Evolutionary conservation across 106 monocot genomes (phyloP).

Genomic region (Ottelia alismoides): DNA sequence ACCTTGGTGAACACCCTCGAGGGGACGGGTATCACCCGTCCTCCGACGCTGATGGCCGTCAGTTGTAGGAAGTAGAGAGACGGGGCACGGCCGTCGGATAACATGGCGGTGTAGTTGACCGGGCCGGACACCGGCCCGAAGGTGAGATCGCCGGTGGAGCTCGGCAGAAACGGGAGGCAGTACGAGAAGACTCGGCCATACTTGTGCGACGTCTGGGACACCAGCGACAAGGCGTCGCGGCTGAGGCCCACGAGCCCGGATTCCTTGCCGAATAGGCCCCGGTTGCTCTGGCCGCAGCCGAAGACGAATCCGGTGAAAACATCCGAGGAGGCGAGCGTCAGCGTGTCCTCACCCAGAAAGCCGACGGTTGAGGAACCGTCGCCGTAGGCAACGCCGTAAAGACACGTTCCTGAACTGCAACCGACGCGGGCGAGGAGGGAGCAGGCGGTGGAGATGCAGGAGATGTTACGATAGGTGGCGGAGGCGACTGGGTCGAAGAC

Average conservation of each 20-base stretch:
- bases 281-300: conserved; percentile 13
- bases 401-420: not conserved
- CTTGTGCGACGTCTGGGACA: not conserved
- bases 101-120: conserved; percentile 11
- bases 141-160: conserved; percentile 9
- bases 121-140: not conserved
- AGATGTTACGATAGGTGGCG: conserved; percentile 4
- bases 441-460: conserved; percentile 2
- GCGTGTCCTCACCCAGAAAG: conserved; percentile 3
- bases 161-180: conserved; percentile 10
- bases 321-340: not conserved
- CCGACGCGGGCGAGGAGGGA: not conserved
- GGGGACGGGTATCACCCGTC: not conserved
- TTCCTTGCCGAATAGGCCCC: conserved; percentile 5
- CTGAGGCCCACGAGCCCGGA: conserved; percentile 12
- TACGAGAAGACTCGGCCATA: conserved; percentile 15
- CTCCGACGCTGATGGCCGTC: conserved; percentile 14
- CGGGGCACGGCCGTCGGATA: not conserved
- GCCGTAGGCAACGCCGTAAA: conserved; percentile 5
- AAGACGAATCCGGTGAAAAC: conserved; percentile 3
- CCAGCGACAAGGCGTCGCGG: conserved; percentile 6
- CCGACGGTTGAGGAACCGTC: conserved; percentile 3
- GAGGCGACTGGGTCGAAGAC: conserved; percentile 10
- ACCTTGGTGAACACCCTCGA: conserved; percentile 1
- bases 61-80: conserved; percentile 10